Evolutionary conservation across 2,329 filamentous ascomycete genomes (phyloP), one percentile per base, ranked within the genome.

Genomic region (Monilinia laxa): DNA sequence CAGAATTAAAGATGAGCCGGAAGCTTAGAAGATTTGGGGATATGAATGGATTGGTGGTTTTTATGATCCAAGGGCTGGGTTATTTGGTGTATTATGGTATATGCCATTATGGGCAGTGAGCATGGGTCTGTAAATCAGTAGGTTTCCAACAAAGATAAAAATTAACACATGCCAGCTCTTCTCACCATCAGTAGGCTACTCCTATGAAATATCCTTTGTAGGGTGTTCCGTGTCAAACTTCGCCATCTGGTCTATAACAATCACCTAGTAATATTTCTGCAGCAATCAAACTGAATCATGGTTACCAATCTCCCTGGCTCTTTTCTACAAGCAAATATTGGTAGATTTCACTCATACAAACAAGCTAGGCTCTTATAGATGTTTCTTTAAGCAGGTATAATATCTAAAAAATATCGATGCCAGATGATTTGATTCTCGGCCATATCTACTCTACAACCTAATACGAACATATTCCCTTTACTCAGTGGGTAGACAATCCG

Each of bases 1-100:
- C 23, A 51, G 55, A 20, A 69, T 77, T 31, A 77, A 77, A 60
- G 68, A 73, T 38, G 76, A 78, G 54, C 72, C 72, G 5, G 66
- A 54, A 28, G 72, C 75, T 60, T 72, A 59, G 68, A 51, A 3
- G 2, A 6, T 3, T 51, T 0, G 31, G 3, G 3, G 12, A 1
- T 1, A 5, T 6, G 23, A 3, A 51, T 6, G 1, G 16, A 4
- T 5, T 49, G 16, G 18, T 35, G 20, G 49, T 49, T 60, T 60
- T 12, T 11, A 53, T 42, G 35, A 31, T 40, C 28, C 25, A 5
- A 9, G 10, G 0, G 3, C 12, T 35, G 1, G 28, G 28, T 49
- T 20, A 35, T 11, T 18, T 16, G 7, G 1, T 9, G 0, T 18
- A 31, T 38, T 7, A 11, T 12, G 28, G 20, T 12, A 14, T 54